Evolutionary conservation across 495 filamentous ascomycete genomes (phyloP), one percentile per base, ranked within the genome.

Genomic region (Monascus purpureus): DNA sequence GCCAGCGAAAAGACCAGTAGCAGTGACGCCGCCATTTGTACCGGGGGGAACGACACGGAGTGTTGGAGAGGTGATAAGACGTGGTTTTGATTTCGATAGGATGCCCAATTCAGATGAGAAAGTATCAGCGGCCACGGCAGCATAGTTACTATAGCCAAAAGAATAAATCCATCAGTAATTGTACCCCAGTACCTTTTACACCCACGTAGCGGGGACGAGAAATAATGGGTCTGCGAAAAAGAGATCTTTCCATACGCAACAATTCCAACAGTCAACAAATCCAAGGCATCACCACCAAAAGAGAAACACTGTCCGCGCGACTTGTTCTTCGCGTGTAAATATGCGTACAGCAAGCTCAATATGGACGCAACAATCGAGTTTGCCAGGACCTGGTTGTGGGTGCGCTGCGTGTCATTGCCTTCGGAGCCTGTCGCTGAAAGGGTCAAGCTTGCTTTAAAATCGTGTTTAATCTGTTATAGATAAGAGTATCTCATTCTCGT

Each of bases 21-120:
- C 36, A 0, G 85, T 88, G 6, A 97, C 77, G 3, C 85, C 90
- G 13, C 90, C 90, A 47, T 97, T 97, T 16, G 92, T 96, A 7
- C 90, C 90, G 2, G 70, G 73, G 0, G 88, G 86, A 0, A 95
- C 92, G 40, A 72, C 63, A 9, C 73, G 69, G 8, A 87, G 57
- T 13, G 65, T 80, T 14, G 70, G 69, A 16, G 83, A 83, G 3
- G 84, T 93, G 34, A 97, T 85, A n/a, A 97, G 70, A 12, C 84
- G 70, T 1, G 90, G 90, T 23, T 66, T 57, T 14, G 65, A 67
- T 37, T 67, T 75, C 12, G 86, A 78, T 12, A 96, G 68, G 29
- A 97, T 97, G 5, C 90, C 90, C 9, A 96, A 73, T 55, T 97
- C 90, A 8, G 87, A 95, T 34, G 80, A 85, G 55, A 93, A 92